Conservation (phyloP, 139 green algal genomes). For the Yamagishiella unicocca region DNA sequence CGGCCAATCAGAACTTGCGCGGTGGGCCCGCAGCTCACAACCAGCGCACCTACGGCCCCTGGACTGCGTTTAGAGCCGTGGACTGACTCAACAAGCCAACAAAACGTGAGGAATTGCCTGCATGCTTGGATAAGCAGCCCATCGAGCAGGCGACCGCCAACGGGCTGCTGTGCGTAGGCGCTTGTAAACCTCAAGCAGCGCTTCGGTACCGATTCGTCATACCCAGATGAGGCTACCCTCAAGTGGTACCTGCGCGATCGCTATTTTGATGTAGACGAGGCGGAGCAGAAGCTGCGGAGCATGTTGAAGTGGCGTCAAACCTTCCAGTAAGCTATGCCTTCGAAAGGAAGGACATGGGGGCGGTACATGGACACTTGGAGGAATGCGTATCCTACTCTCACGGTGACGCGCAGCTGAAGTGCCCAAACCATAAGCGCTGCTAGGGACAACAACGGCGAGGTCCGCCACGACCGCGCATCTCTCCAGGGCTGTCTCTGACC, state of each 20-base stretch:
- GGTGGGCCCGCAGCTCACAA: not conserved
- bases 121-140: no score
- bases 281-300: conserved; percentile 81
- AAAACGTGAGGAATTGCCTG: not conserved
- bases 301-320: conserved; percentile 77
- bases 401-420: no score
- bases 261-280: conserved; percentile 83
- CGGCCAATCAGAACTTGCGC: not conserved
- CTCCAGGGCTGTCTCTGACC: no score
- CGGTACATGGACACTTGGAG: no score
- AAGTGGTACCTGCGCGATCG: conserved; percentile 88
- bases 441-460: no score
- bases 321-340: conserved; percentile 67
- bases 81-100: not conserved
- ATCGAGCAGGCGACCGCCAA: no score
- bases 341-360: not conserved
- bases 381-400: no score
- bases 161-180: conserved; percentile 1
- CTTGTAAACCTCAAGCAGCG: not conserved
- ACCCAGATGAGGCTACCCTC: conserved; percentile 65
- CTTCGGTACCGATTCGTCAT: not conserved
- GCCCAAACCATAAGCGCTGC: no score
- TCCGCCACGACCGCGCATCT: no score
- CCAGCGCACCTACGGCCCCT: not conserved
- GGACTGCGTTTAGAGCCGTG: conserved; percentile 7